Evolutionary conservation across 2,329 filamentous ascomycete genomes (phyloP).

Genomic region (Periconia sp.): DNA sequence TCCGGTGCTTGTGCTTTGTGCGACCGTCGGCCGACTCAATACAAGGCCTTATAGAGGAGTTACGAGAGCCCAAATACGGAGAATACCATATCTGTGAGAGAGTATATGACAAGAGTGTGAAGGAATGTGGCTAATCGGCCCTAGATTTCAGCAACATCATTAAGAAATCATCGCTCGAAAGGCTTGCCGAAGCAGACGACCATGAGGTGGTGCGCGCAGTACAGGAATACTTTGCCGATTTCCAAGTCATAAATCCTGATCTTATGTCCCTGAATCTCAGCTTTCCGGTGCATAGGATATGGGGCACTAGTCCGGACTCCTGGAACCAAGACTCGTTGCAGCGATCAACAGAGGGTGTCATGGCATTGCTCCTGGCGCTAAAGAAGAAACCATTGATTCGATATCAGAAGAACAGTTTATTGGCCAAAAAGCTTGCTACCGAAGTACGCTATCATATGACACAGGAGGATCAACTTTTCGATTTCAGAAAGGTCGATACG

Average conservation of each 20-base stretch:
- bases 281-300: conserved; percentile 74
- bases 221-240: conserved; percentile 96
- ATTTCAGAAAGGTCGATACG: conserved; percentile 93
- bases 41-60: conserved; percentile 90
- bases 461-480: conserved; percentile 94
- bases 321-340: conserved; percentile 92
- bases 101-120: no score
- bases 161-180: conserved; percentile 92
- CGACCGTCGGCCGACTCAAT: conserved; percentile 91
- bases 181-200: conserved; percentile 93
- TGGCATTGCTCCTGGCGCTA: conserved; percentile 80
- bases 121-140: conserved; percentile 25
- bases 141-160: conserved; percentile 91
- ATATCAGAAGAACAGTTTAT: conserved; percentile 85
- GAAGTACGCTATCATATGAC: conserved; percentile 92
- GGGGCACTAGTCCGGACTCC: conserved; percentile 77
- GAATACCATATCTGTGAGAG: conserved; percentile 82
- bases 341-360: conserved; percentile 80
- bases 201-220: conserved; percentile 94
- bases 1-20: conserved; percentile 90
- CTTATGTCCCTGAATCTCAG: conserved; percentile 78
- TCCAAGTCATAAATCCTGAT: conserved; percentile 91
- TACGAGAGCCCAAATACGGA: conserved; percentile 93
- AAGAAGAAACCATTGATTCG: conserved; percentile 97
- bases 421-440: conserved; percentile 90